A percentile compares a stretch with the other conserved stretches of the same genome.
Evolutionary conservation across 2,329 filamentous ascomycete species (phyloP).

Genomic region (Blastomyces silverae): DNA sequence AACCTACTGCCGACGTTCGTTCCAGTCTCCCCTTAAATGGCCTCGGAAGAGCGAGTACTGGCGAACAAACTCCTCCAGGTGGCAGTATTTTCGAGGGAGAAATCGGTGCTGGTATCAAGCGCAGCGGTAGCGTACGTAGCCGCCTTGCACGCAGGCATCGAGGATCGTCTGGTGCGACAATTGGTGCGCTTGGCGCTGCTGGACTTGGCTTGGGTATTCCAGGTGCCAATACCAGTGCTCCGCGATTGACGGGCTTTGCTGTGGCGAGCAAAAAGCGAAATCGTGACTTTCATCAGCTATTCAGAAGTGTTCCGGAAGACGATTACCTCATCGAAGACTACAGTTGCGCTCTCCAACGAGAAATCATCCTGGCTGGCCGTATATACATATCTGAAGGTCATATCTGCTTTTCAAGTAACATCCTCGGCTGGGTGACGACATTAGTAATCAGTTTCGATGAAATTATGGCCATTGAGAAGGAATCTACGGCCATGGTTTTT

Average conservation of each 20-base stretch:
- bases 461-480: constrained; percentile 92
- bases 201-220: constrained; percentile 63
- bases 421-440: constrained; percentile 95
- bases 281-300: constrained; percentile 85
- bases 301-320: constrained; percentile 95
- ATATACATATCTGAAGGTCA: constrained; percentile 96
- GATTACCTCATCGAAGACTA: constrained; percentile 98
- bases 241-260: constrained; percentile 86
- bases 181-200: constrained; percentile 66
- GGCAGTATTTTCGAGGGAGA: constrained; percentile 61
- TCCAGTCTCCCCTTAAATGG: constrained; percentile 21
- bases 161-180: constrained; percentile 69
- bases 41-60: constrained; percentile 33
- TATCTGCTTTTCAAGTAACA: constrained; percentile 98
- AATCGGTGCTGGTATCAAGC: constrained; percentile 47
- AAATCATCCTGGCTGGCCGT: constrained; percentile 88
- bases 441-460: constrained; percentile 98
- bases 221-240: constrained; percentile 51
- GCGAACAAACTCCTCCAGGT: constrained; percentile 59
- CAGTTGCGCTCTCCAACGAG: constrained; percentile 88
- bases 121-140: constrained; percentile 63
- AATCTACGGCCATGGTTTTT: constrained; percentile 89
- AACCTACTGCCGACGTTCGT: constrained; percentile 28
- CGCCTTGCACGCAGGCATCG: constrained; percentile 64
- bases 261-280: constrained; percentile 95